Base-by-base conservation (phyloP, 352 stramenopile species). In the Aphanomyces invadans region DNA sequence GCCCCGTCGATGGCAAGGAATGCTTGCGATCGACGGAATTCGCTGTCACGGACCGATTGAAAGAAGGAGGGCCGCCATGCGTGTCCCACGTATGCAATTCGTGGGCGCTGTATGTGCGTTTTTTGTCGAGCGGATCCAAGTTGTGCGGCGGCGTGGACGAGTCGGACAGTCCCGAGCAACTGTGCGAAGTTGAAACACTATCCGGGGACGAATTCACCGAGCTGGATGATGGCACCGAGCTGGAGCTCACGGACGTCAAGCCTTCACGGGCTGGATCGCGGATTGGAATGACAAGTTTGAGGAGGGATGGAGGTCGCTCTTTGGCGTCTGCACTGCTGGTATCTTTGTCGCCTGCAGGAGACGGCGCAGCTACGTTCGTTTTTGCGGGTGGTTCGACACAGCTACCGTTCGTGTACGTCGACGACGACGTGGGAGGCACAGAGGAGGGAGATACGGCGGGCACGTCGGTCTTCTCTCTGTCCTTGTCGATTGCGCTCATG, bases 401-500 rank as follows among this genome's bases (percentile, higher is more conserved):
- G n/a, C 15, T 42, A 15, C 36, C 36, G 15, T 15, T 42, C 7
- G 36, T 42, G 36, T 15, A 42, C 36, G 36, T 15, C 36, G 36
- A 15, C 36, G 36, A 42, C 36, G 36, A 42, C 7, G 36, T 15
- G 7, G 36, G 7, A 15, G 36, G 36, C 36, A 42, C 46, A 48
- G 39, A n/a, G 10, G 11, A 15, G 10, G 46, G 46, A 54, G 46
- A 29, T 29, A 54, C 46, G n/a, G 46, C 21, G 2, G 21, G 1
- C 5, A 10, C 21, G 49, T n/a, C 23, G 49, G 29, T 32, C 32
- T 64, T 49, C 32, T 64, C 55, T 9, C 38, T 38, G 21, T 64
- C 55, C 55, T 64, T 64, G 55, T 64, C 55, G 33, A 33, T 64
- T 12, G 11, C 55, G 46, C 55, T 64, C 55, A 64, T 64, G 25